Evolutionary conservation across 768 basidiomycete genomes (phyloP).

Genomic region (Chiua virens): DNA sequence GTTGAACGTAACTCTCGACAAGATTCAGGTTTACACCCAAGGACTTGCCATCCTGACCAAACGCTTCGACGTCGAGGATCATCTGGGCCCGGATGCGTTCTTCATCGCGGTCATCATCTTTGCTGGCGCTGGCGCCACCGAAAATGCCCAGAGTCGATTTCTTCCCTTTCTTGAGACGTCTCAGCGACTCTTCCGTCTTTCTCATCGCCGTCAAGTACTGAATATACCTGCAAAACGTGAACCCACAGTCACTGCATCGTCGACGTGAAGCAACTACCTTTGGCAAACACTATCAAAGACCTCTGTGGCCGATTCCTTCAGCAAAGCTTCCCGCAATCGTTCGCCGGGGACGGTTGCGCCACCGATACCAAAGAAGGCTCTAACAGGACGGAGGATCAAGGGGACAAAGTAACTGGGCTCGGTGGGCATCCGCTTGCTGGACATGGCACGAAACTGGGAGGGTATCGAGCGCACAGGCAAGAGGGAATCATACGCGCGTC

Average conservation of each 20-base stretch:
- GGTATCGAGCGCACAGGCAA: conserved; percentile 85
- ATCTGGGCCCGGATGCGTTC: conserved; percentile 83
- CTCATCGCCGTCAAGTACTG: conserved; percentile 79
- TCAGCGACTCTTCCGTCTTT: conserved; percentile 89
- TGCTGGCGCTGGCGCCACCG: conserved; percentile 45
- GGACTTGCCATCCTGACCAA: conserved; percentile 72
- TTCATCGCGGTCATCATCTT: conserved; percentile 76
- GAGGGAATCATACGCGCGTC: conserved; percentile 83
- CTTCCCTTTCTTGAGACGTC: conserved; percentile 85
- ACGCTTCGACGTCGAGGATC: conserved; percentile 82
- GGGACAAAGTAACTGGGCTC: conserved; percentile 88
- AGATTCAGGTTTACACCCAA: conserved; percentile 64
- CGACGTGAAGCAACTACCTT: conserved; percentile 40
- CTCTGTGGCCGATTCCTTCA: conserved; percentile 51
- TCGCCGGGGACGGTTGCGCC: conserved; percentile 57
- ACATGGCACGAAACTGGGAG: conserved; percentile 86
- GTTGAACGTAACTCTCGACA: conserved; percentile 50
- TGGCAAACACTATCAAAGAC: conserved; percentile 74
- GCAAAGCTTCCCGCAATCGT: conserved; percentile 53
- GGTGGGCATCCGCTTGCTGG: conserved; percentile 65
- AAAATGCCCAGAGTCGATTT: conserved; percentile 81
- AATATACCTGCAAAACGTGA: conserved; percentile 57
- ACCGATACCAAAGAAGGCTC: conserved; percentile 68
- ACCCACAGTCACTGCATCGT: neutral
- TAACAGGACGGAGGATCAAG: conserved; percentile 77